These are phyloP conservation scores for Cladosporium sp. DNA, from an alignment of 2,329 filamentous ascomycete genomes.

Conservation along the genomic window DNA sequence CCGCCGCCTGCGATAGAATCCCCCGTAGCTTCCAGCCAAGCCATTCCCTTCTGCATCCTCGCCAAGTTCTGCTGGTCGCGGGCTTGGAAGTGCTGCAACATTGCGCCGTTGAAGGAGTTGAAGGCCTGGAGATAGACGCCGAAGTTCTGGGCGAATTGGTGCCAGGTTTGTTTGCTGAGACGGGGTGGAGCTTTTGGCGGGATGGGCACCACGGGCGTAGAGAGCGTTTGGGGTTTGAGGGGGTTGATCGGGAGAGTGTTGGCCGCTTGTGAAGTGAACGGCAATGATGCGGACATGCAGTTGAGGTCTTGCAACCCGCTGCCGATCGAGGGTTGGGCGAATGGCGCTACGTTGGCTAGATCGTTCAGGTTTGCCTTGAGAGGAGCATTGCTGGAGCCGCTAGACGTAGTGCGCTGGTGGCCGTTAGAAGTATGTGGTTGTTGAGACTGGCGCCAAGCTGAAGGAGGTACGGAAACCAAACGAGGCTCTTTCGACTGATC, in stretches of 20 bases:
- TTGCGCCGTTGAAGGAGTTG: slow-evolving; percentile 50
- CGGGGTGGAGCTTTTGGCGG: slow-evolving; percentile 36
- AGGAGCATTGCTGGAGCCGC: slow-evolving; percentile 5
- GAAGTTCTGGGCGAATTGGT: slow-evolving; percentile 51
- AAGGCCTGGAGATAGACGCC: slow-evolving; percentile 54
- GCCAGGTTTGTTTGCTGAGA: slow-evolving; percentile 46
- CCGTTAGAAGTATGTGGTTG: slow-evolving; percentile 14
- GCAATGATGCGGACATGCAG: slow-evolving; percentile 51
- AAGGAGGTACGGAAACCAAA: slow-evolving; percentile 30
- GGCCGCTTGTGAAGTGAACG: slow-evolving; percentile 55
- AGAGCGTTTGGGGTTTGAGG: slow-evolving; percentile 45
- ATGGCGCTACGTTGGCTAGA: slow-evolving; percentile 41
- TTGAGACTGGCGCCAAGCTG: slow-evolving; percentile 27
- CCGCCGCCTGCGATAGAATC: slow-evolving; percentile 41
- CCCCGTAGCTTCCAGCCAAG: slow-evolving; percentile 52
- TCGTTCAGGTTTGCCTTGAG: slow-evolving; percentile 44
- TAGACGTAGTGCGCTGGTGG: slow-evolving; percentile 18
- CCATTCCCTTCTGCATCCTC: slow-evolving; percentile 36
- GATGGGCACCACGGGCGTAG: slow-evolving; percentile 48
- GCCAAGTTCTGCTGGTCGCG: slow-evolving; percentile 41
- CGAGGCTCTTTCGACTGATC: slow-evolving; percentile 26
- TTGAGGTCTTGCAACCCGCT: slow-evolving; percentile 51
- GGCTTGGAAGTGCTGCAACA: slow-evolving; percentile 53
- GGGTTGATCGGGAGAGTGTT: slow-evolving; percentile 38
- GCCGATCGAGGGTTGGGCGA: slow-evolving; percentile 43